phyloP scores from a whole-genome alignment of 495 filamentous ascomycete genomes.

The Penicillium robsamsonii region DNA sequence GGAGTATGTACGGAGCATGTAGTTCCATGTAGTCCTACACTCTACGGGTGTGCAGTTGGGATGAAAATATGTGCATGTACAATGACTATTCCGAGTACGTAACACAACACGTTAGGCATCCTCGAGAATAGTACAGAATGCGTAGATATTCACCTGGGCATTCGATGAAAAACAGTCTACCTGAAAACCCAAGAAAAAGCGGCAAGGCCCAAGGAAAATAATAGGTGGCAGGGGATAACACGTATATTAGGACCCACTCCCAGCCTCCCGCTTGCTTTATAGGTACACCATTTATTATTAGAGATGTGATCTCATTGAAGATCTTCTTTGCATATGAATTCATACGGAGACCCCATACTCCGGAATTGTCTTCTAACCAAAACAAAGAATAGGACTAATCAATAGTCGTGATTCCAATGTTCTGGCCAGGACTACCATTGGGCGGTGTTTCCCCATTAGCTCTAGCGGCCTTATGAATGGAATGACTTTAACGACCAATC shows the following conservation, averaged over 20 bases:
- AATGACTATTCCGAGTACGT: not conserved
- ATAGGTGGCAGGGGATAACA: conserved; percentile 1
- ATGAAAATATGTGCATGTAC: not conserved
- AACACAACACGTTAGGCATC: not conserved
- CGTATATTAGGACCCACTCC: not conserved
- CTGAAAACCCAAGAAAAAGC: conserved; percentile 3
- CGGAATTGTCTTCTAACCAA: not conserved
- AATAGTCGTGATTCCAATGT: not conserved
- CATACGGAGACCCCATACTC: too few relatives aligned
- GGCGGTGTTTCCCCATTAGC: not conserved
- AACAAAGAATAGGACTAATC: not conserved
- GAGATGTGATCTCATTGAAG: conserved; percentile 3
- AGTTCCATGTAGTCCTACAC: not conserved
- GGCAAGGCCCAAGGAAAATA: conserved; percentile 7
- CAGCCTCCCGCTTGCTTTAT: not conserved
- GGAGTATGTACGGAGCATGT: too few relatives aligned
- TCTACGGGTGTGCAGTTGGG: not conserved
- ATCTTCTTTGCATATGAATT: not conserved
- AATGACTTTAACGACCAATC: not conserved
- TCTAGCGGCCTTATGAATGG: not conserved
- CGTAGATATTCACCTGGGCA: not conserved
- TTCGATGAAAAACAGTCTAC: not conserved
- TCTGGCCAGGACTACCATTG: not conserved
- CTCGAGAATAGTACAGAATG: not conserved
- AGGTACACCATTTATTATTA: not conserved